These are phyloP conservation scores for Ophiostoma montium DNA, from an alignment of 2,329 filamentous ascomycete species.

Conservation along the genomic window DNA sequence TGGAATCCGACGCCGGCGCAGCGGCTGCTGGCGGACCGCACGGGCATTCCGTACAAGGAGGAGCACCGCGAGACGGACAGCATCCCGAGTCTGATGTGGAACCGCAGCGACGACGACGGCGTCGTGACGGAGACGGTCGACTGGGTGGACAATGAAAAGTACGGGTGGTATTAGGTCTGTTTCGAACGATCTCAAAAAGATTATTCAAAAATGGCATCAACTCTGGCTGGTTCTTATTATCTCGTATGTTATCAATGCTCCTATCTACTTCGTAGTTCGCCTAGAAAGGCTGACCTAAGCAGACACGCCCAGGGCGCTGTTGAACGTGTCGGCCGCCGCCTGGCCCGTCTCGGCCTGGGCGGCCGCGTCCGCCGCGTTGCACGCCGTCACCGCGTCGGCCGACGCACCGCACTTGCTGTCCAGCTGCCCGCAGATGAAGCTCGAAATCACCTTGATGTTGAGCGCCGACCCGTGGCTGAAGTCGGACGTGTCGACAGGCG, in stretches of 20 bases:
- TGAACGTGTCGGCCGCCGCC: conserved; percentile 26
- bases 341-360: conserved; percentile 20
- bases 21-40: conserved; percentile 29
- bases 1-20: conserved; percentile 64
- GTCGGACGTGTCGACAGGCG: conserved; percentile 24
- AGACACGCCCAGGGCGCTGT: conserved; percentile 24
- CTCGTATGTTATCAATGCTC: background rate
- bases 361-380: conserved; percentile 20
- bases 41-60: conserved; percentile 33
- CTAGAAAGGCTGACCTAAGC: too few relatives aligned
- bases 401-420: conserved; percentile 21
- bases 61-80: conserved; percentile 49
- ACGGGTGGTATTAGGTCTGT: conserved; percentile 38
- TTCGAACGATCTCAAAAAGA: too few relatives aligned
- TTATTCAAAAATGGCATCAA: too few relatives aligned
- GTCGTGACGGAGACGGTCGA: conserved; percentile 36
- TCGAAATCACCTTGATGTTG: conserved; percentile 22
- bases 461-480: conserved; percentile 39
- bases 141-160: conserved; percentile 68
- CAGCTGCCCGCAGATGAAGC: conserved; percentile 25
- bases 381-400: conserved; percentile 20
- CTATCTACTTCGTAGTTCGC: background rate
- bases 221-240: background rate
- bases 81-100: conserved; percentile 61
- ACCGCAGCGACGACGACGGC: conserved; percentile 32